These are phyloP conservation scores for Candida railenensis DNA, from an alignment of 805 yeast genomes.

Conservation along the genomic window DNA sequence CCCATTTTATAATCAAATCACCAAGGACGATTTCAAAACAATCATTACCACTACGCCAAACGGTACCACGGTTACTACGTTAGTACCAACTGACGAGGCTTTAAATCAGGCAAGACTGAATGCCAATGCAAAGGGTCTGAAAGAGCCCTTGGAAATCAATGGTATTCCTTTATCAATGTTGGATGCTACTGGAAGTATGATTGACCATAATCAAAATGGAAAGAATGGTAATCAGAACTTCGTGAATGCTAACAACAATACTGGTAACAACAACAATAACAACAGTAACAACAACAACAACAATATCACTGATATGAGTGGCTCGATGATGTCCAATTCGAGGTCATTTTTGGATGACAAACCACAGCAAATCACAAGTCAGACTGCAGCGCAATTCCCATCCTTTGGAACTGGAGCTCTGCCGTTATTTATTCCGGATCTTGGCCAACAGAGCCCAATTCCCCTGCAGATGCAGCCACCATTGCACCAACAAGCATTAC, in stretches of 20 bases:
- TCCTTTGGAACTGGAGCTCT: constrained; percentile 2
- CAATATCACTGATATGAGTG: background rate
- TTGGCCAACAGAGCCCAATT: background rate
- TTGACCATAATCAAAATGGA: constrained; percentile 14
- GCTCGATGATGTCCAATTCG: background rate
- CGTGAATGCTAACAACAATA: constrained; percentile 2
- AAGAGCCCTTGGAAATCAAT: constrained; percentile 58
- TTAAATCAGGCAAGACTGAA: constrained; percentile 58
- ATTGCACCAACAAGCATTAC: constrained; percentile 1
- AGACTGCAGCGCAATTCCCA: background rate
- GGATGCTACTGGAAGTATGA: constrained; percentile 75
- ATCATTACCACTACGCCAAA: constrained; percentile 85
- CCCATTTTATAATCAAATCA: constrained; percentile 88
- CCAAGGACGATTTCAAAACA: constrained; percentile 83
- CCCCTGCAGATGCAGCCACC: constrained; percentile 5
- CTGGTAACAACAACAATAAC: constrained; percentile 4
- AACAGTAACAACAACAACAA: constrained; percentile 8
- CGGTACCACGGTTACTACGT: constrained; percentile 86
- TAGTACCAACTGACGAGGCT: constrained; percentile 84
- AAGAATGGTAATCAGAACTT: constrained; percentile 4
- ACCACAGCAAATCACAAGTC: background rate
- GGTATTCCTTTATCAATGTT: constrained; percentile 72
- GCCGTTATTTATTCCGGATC: constrained; percentile 4
- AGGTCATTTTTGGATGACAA: background rate
- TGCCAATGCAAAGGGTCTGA: constrained; percentile 54